Percentiles rank a stretch among this genome's conserved stretches.
phyloP scores from a whole-genome alignment of 768 basidiomycete species.

The Jaapia argillacea region DNA sequence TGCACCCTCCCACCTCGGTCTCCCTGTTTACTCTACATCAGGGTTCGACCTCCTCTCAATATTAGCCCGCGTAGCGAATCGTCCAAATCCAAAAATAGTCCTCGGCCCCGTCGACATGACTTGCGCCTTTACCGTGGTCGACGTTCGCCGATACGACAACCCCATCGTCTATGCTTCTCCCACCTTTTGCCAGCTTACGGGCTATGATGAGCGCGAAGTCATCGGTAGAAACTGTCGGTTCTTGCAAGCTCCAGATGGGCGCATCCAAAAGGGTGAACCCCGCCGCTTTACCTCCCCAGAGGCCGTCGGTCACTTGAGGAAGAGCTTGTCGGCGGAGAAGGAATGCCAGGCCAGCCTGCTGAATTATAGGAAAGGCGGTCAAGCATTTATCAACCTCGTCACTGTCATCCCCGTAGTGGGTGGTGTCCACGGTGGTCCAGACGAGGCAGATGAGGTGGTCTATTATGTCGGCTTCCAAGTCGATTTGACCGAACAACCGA shows the following conservation, averaged over 20 bases:
- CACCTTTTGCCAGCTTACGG: constrained; percentile 69
- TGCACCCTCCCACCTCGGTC: constrained; percentile 17
- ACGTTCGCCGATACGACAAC: constrained; percentile 68
- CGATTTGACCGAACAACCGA: constrained; percentile 81
- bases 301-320: constrained; percentile 58
- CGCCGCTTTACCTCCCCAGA: constrained; percentile 54
- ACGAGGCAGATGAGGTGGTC: constrained; percentile 61
- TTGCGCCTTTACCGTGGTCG: constrained; percentile 87
- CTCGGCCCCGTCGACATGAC: constrained; percentile 91
- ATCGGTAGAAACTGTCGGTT: constrained; percentile 89
- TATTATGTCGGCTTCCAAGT: constrained; percentile 96
- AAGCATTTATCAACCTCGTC: constrained; percentile 86
- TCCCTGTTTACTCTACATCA: constrained; percentile 77
- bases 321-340: constrained; percentile 58
- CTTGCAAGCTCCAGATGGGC: constrained; percentile 68
- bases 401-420: constrained; percentile 82
- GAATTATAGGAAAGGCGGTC: constrained; percentile 82
- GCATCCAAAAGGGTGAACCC: constrained; percentile 38
- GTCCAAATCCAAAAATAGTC: constrained; percentile 62
- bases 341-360: constrained; percentile 84
- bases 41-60: constrained; percentile 88
- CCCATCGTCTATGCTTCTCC: constrained; percentile 91
- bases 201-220: constrained; percentile 66
- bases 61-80: constrained; percentile 63
- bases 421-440: constrained; percentile 31